Conservation (phyloP, 1,284 basidiomycete genomes). For the Ceratobasidium sp. region DNA sequence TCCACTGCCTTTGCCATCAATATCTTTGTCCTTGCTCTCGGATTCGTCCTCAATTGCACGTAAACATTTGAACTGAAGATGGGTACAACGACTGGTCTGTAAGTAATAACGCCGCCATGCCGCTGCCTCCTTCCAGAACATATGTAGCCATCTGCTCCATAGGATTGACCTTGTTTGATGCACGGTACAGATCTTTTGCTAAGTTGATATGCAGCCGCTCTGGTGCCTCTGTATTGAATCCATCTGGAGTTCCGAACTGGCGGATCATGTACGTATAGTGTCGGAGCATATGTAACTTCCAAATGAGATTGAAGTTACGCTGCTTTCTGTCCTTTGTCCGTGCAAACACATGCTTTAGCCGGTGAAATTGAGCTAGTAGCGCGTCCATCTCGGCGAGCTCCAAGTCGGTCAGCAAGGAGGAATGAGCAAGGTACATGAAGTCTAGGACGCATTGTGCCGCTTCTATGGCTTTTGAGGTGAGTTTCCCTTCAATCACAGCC, state of each 20-base stretch:
- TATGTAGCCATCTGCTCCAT: conserved; percentile 4
- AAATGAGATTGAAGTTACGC: conserved; percentile 12
- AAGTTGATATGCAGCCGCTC: conserved; percentile 24
- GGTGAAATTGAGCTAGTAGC: background rate
- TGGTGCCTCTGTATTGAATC: conserved; percentile 31
- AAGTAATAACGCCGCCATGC: background rate
- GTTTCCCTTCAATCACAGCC: background rate
- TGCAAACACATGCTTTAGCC: background rate
- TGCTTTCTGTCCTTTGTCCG: background rate
- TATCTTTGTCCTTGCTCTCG: background rate
- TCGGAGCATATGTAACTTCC: conserved; percentile 21
- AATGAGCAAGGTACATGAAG: background rate
- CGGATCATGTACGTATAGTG: conserved; percentile 24
- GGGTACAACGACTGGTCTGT: background rate
- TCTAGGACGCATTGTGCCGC: background rate
- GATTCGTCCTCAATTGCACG: background rate
- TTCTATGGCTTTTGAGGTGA: background rate
- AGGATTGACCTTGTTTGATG: conserved; percentile 10
- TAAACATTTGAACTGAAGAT: background rate
- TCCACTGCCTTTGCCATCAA: background rate
- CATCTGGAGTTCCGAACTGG: conserved; percentile 28
- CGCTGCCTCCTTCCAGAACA: conserved; percentile 17
- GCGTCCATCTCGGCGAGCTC: background rate
- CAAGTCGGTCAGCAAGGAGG: background rate
- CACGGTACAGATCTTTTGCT: background rate